A percentile compares a stretch with the other conserved stretches of the same genome.
phyloP scores from a whole-genome alignment of 805 yeast species.

The Yarrowia phangngaensis region DNA sequence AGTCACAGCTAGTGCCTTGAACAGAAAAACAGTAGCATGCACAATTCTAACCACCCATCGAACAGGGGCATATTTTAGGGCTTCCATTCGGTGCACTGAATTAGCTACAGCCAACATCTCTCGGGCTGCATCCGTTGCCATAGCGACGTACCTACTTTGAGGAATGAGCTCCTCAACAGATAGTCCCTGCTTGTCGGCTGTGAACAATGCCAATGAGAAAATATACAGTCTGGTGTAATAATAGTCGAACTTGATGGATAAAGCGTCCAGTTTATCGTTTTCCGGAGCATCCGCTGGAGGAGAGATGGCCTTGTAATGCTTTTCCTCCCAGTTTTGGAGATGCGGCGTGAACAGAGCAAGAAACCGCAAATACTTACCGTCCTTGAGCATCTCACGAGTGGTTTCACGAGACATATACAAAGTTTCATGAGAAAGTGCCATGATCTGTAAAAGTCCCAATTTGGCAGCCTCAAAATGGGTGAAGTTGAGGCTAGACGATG shows the following conservation, averaged over 20 bases:
- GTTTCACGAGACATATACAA: constrained; percentile 53
- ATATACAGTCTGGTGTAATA: constrained; percentile 80
- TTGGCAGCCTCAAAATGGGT: constrained; percentile 67
- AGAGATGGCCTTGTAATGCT: constrained; percentile 52
- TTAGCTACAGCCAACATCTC: constrained; percentile 69
- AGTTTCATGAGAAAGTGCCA: constrained; percentile 78
- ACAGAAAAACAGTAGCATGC: constrained; percentile 83
- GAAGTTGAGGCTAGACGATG: constrained; percentile 47
- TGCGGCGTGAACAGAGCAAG: constrained; percentile 71
- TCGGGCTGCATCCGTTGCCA: constrained; percentile 80
- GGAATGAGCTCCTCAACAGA: constrained; percentile 67
- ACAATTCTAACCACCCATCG: constrained; percentile 85
- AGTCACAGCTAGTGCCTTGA: constrained; percentile 59
- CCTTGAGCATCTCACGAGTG: constrained; percentile 38
- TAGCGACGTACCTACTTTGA: constrained; percentile 65
- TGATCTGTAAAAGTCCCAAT: constrained; percentile 71
- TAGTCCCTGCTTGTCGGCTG: constrained; percentile 43
- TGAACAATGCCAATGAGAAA: constrained; percentile 70
- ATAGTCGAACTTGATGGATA: constrained; percentile 74
- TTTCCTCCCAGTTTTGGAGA: constrained; percentile 71
- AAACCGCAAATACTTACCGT: constrained; percentile 55
- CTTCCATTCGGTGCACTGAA: constrained; percentile 56
- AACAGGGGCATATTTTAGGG: constrained; percentile 80
- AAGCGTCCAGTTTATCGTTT: constrained; percentile 35
- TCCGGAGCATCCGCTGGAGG: constrained; percentile 13